These are phyloP conservation scores for Wickerhamiella siamensis DNA, from an alignment of 805 yeast species.

Conservation along the genomic window DNA sequence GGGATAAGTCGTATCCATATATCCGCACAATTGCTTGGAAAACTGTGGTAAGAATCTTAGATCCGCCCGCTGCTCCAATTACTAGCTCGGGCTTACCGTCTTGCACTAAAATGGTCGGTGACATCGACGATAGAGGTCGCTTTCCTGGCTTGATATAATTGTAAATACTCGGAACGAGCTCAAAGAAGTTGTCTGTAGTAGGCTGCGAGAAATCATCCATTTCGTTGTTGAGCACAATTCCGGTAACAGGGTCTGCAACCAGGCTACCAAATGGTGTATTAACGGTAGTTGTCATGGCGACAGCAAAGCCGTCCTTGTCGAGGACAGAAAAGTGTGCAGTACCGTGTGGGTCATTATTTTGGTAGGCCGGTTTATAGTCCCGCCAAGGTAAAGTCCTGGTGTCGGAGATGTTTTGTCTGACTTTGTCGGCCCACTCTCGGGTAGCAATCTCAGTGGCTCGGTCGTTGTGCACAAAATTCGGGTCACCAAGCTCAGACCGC, in stretches of 20 bases:
- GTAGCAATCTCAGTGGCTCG: conserved; percentile 34
- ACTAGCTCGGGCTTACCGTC: conserved; percentile 42
- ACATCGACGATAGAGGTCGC: conserved; percentile 72
- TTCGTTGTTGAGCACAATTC: conserved; percentile 70
- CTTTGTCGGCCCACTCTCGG: conserved; percentile 42
- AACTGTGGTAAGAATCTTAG: conserved; percentile 68
- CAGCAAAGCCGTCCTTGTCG: conserved; percentile 63
- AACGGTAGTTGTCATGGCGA: conserved; percentile 77
- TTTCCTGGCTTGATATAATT: conserved; percentile 63
- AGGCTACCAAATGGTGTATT: conserved; percentile 72
- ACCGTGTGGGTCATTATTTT: conserved; percentile 70
- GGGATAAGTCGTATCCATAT: conserved; percentile 41
- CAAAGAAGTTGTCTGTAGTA: conserved; percentile 55
- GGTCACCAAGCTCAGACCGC: conserved; percentile 77
- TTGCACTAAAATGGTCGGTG: conserved; percentile 50
- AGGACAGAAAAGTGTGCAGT: conserved; percentile 77
- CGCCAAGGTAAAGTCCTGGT: conserved; percentile 48
- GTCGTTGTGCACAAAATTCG: conserved; percentile 19
- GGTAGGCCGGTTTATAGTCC: conserved; percentile 67
- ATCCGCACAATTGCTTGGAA: conserved; percentile 64
- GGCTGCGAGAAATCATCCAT: conserved; percentile 92
- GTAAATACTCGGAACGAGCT: conserved; percentile 63
- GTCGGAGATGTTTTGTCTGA: conserved; percentile 39
- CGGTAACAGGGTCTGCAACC: conserved; percentile 70
- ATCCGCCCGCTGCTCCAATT: conserved; percentile 92